Evolutionary conservation across 192 early-diverging fungal genomes (phyloP).

Genomic region (Podila verticillata): DNA sequence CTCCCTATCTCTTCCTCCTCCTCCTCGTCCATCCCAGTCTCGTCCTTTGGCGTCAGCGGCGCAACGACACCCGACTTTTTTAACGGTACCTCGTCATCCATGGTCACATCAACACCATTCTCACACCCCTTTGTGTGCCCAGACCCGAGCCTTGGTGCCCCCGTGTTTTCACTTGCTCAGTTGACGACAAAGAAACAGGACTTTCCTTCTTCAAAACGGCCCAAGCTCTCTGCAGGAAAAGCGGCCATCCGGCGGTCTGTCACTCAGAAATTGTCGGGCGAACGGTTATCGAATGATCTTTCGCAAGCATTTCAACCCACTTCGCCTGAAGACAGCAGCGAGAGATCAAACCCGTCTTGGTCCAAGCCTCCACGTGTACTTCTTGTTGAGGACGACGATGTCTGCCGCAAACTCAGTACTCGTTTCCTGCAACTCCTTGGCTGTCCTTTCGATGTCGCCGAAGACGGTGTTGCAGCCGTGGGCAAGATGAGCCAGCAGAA

Average conservation of each 20-base stretch:
- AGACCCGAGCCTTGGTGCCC: slow-evolving; percentile 29
- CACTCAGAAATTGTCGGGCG: not conserved
- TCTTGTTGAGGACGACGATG: slow-evolving; percentile 74
- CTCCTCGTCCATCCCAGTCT: not conserved
- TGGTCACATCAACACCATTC: not conserved
- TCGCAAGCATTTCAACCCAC: not conserved
- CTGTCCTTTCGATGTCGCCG: slow-evolving; percentile 71
- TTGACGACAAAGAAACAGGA: slow-evolving; percentile 32
- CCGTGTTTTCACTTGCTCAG: slow-evolving; percentile 9
- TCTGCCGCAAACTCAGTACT: slow-evolving; percentile 55
- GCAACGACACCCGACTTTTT: not conserved
- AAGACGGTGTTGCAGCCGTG: slow-evolving; percentile 74
- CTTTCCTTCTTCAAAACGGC: not conserved
- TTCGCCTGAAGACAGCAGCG: not conserved
- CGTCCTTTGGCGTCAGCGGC: not conserved
- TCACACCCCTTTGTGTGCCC: slow-evolving; percentile 28
- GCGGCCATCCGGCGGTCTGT: not conserved
- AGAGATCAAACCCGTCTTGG: slow-evolving; percentile 43
- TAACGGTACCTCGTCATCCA: not conserved
- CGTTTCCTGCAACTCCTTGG: slow-evolving; percentile 68
- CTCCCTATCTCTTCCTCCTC: not conserved
- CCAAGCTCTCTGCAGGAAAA: not conserved
- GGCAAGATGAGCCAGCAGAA: slow-evolving; percentile 65
- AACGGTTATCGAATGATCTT: not conserved
- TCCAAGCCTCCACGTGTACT: slow-evolving; percentile 63